These are phyloP conservation scores for Colletotrichum camelliae DNA, from an alignment of 2,329 filamentous ascomycete genomes.

Conservation along the genomic window DNA sequence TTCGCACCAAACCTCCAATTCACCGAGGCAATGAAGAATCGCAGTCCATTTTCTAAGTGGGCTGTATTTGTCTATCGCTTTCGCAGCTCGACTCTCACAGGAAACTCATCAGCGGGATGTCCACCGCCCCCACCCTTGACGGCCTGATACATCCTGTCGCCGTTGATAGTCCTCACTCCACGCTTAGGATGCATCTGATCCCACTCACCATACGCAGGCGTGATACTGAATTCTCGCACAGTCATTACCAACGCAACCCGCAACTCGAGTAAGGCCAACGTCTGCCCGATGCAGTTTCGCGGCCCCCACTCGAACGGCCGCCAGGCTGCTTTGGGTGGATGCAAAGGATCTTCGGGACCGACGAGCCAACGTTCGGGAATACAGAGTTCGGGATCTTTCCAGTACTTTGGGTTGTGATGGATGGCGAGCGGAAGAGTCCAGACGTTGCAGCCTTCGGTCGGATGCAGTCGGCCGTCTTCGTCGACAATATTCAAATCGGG, in stretches of 20 bases:
- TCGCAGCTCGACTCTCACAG: neutral
- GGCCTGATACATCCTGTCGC: neutral
- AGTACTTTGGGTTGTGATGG: conserved; percentile 45
- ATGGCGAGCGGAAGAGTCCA: conserved; percentile 41
- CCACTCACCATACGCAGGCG: neutral
- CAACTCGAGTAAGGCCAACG: conserved; percentile 53
- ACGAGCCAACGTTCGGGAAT: conserved; percentile 52
- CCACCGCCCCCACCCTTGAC: neutral
- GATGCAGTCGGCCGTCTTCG: conserved; percentile 44
- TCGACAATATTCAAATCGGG: conserved; percentile 43
- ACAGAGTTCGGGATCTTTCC: conserved; percentile 47
- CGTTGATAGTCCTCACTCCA: conserved; percentile 27
- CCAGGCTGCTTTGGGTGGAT: conserved; percentile 45
- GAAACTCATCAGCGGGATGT: conserved; percentile 4
- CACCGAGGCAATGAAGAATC: fast-evolving
- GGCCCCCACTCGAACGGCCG: conserved; percentile 55
- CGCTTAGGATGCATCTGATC: neutral
- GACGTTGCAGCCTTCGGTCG: conserved; percentile 49
- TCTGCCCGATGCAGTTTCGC: conserved; percentile 50
- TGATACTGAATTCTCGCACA: conserved; percentile 47
- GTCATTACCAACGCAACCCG: conserved; percentile 51
- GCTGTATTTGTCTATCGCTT: neutral
- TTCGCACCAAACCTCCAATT: neutral
- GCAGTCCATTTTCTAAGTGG: neutral
- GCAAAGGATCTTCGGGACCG: neutral